These are phyloP conservation scores for Euphorbia pulcherrima DNA, from an alignment of 345 rosid genomes.

Conservation along the genomic window DNA sequence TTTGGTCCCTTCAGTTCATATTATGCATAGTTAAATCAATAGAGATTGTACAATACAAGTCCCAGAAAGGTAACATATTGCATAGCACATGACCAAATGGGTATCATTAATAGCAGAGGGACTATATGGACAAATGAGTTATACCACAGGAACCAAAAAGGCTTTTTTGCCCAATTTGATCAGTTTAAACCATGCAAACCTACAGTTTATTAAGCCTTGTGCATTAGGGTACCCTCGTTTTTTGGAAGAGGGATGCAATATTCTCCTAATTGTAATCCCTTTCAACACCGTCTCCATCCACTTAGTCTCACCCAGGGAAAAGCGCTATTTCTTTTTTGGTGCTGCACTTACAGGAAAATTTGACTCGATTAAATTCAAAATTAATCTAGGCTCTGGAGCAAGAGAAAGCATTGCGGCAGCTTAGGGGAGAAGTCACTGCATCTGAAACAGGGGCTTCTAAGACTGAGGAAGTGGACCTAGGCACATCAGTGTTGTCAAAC, in stretches of 20 bases:
- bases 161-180: no score
- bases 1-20: no score
- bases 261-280: not conserved
- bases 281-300: not conserved
- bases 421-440: conserved; percentile 36
- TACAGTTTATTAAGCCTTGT: not conserved
- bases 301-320: no score
- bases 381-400: conserved; percentile 66
- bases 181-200: not conserved
- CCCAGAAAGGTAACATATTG: no score
- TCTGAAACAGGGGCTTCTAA: conserved; percentile 39
- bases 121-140: no score
- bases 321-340: not conserved
- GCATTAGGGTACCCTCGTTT: not conserved
- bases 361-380: conserved; percentile 20
- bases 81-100: no score
- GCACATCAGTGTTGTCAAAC: conserved; percentile 41
- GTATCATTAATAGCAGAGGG: no score
- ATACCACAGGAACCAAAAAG: no score
- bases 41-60: no score
- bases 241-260: not conserved
- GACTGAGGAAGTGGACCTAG: conserved; percentile 39
- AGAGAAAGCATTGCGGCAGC: conserved; percentile 50
- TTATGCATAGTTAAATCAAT: no score
- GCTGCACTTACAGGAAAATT: not conserved